Conservation (phyloP, 192 early-diverging fungal genomes). For the Linnemannia zychae region DNA sequence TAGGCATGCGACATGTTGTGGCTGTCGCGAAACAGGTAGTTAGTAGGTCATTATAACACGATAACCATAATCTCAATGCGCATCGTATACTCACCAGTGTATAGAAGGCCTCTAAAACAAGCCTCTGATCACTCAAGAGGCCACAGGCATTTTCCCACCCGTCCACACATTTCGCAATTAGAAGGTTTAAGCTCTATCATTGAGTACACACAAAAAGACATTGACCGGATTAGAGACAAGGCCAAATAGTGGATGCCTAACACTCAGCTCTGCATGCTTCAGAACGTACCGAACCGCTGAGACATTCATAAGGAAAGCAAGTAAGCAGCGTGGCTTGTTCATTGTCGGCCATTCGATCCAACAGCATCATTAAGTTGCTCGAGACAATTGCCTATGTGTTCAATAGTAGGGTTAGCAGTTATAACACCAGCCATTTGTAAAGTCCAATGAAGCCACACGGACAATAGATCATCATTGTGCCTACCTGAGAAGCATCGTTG, state of each 20-base stretch:
- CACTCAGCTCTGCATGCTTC: too few species aligned
- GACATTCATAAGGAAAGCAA: slow-evolving; percentile 28
- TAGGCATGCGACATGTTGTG: slow-evolving; percentile 30
- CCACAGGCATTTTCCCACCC: slow-evolving; percentile 29
- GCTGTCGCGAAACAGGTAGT: neutral
- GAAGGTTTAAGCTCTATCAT: slow-evolving; percentile 17
- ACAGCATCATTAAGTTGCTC: neutral
- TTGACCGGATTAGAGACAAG: neutral
- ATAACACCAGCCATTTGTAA: neutral
- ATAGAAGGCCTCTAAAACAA: slow-evolving; percentile 47
- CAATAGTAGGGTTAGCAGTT: neutral
- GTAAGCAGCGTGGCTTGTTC: slow-evolving; percentile 9
- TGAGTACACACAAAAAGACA: neutral
- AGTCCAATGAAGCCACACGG: too few species aligned
- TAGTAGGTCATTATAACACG: neutral
- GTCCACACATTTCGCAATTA: slow-evolving; percentile 19
- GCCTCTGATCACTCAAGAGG: slow-evolving; percentile 15
- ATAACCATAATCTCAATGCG: neutral
- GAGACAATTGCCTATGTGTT: neutral
- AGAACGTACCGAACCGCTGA: slow-evolving; percentile 20
- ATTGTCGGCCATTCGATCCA: neutral
- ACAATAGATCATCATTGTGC: too few species aligned
- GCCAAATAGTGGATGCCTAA: neutral
- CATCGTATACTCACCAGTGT: slow-evolving; percentile 16
- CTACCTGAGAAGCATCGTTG: slow-evolving; percentile 37